Evolutionary conservation across 305 asterid genomes (phyloP).

Genomic region (Ilex paraguariensis): DNA sequence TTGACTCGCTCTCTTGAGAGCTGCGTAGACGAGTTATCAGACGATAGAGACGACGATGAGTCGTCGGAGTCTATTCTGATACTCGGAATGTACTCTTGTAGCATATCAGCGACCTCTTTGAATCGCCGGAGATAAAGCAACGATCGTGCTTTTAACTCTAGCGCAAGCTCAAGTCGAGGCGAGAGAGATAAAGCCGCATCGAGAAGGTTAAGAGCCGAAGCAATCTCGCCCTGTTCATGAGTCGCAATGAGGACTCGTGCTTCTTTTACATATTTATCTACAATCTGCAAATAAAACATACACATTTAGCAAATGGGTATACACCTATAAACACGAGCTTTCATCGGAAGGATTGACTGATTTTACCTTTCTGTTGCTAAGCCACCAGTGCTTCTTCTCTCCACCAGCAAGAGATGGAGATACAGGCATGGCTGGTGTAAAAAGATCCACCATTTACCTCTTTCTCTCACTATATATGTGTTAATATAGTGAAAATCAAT

Average conservation of each 20-base stretch:
- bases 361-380: conserved; percentile 67
- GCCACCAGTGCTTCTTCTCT: conserved; percentile 95
- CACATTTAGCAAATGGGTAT: conserved; percentile 5
- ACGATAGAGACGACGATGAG: conserved; percentile 46
- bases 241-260: conserved; percentile 63
- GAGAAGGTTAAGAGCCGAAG: conserved; percentile 60
- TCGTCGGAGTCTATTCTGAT: conserved; percentile 49
- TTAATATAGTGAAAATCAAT: background rate
- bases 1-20: conserved; percentile 61
- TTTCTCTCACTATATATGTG: background rate
- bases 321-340: background rate
- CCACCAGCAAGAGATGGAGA: conserved; percentile 49
- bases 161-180: conserved; percentile 73
- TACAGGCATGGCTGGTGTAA: conserved; percentile 50
- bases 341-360: background rate
- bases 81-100: conserved; percentile 86
- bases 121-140: conserved; percentile 68
- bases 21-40: conserved; percentile 60
- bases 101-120: conserved; percentile 84
- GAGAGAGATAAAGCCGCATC: conserved; percentile 69
- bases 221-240: conserved; percentile 50
- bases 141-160: conserved; percentile 76
- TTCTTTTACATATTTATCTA: conserved; percentile 76
- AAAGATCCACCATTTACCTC: conserved; percentile 36
- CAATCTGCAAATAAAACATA: conserved; percentile 44